phyloP scores from a whole-genome alignment of 2,329 filamentous ascomycete species.

The Trichoderma arundinaceum region DNA sequence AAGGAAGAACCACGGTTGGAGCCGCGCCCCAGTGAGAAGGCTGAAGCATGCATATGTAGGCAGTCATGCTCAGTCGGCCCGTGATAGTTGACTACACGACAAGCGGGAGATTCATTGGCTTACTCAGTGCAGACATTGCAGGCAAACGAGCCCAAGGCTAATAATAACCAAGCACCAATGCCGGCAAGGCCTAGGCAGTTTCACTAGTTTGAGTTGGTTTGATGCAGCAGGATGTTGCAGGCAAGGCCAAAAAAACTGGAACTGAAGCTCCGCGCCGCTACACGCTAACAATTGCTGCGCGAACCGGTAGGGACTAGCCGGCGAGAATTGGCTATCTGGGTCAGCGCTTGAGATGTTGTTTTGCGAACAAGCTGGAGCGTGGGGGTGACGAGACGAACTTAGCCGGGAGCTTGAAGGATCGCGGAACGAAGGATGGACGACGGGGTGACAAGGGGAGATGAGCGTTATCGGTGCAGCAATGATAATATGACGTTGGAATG shows the following conservation, averaged over 20 bases:
- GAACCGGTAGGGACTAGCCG: constrained; percentile 5
- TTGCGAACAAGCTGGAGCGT: not conserved
- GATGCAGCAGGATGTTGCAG: constrained; percentile 20
- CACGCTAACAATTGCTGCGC: constrained; percentile 2
- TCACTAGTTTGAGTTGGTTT: constrained; percentile 24
- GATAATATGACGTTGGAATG: constrained; percentile 6
- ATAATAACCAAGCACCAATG: constrained; percentile 14
- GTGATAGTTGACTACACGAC: constrained; percentile 18
- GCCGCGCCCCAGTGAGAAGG: constrained; percentile 14
- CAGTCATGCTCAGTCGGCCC: constrained; percentile 12
- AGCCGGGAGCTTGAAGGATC: not conserved
- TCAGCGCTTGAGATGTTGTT: not conserved
- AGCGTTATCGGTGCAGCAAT: not conserved
- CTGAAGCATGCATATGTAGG: constrained; percentile 3
- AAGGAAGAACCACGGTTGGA: not conserved
- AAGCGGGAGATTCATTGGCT: constrained; percentile 26
- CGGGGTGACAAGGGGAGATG: not conserved
- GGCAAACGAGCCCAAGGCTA: constrained; percentile 15
- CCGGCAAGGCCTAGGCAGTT: constrained; percentile 25
- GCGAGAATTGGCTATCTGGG: constrained; percentile 3
- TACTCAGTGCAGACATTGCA: constrained; percentile 28
- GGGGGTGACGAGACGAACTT: constrained; percentile 13
- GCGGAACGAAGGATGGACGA: not conserved
- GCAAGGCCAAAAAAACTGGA: constrained; percentile 9
- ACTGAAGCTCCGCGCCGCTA: constrained; percentile 21